Evolutionary conservation across 192 early-diverging fungal genomes (phyloP).

Genomic region (Podila horticola): DNA sequence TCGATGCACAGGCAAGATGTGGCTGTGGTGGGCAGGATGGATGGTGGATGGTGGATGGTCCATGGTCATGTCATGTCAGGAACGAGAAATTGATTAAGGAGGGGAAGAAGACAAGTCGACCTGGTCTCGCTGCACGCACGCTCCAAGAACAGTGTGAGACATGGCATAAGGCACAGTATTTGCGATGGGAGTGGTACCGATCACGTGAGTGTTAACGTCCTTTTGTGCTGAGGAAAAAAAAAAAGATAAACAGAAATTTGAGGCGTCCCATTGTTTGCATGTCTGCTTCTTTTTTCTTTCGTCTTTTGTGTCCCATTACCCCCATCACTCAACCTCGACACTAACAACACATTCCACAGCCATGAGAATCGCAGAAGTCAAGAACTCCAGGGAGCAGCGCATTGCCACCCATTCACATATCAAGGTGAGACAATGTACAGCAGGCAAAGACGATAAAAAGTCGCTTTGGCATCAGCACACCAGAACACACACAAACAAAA

Average conservation of each 20-base stretch:
- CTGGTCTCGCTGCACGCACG: no score
- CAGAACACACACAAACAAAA: no score
- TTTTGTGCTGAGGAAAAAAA: not conserved
- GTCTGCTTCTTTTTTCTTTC: not conserved
- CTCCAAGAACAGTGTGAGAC: no score
- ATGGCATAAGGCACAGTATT: no score
- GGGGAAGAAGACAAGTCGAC: no score
- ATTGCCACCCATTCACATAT: constrained; percentile 98
- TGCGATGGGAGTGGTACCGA: no score
- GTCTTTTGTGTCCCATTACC: constrained; percentile 1
- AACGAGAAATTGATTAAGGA: no score
- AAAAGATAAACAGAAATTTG: constrained; percentile 7
- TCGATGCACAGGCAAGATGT: no score
- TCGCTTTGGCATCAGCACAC: constrained; percentile 4
- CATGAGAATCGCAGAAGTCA: constrained; percentile 96
- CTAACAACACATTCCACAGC: constrained; percentile 7
- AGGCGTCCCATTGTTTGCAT: not conserved
- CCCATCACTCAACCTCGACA: not conserved
- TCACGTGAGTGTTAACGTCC: no score
- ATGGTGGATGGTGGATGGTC: no score
- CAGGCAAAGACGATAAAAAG: not conserved
- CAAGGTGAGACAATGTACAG: constrained; percentile 61
- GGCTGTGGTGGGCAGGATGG: no score
- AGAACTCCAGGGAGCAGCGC: constrained; percentile 92
- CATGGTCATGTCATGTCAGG: no score